A percentile compares a stretch with the other conserved stretches of the same genome.
These are phyloP conservation scores for Volvariella surrecta DNA, from an alignment of 1,284 basidiomycete genomes.

Conservation along the genomic window DNA sequence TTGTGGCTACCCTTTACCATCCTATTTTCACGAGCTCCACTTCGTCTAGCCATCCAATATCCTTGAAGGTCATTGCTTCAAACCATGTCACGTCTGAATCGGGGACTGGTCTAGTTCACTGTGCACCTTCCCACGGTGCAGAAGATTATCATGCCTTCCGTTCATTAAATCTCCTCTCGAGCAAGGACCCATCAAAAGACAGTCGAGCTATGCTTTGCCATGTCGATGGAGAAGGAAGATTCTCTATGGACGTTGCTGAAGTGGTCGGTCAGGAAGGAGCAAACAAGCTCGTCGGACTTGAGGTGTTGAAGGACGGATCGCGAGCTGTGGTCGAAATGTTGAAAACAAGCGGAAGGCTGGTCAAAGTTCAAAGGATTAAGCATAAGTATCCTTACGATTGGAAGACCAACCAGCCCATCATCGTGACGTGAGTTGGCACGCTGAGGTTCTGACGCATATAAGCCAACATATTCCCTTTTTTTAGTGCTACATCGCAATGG, in stretches of 20 bases:
- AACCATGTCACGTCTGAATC: conserved; percentile 79
- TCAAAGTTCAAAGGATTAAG: conserved; percentile 65
- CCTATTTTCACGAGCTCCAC: conserved; percentile 46
- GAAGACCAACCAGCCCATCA: conserved; percentile 91
- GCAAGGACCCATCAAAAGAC: conserved; percentile 10
- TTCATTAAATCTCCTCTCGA: conserved; percentile 34
- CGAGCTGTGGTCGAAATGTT: conserved; percentile 61
- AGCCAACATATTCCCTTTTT: conserved; percentile 1
- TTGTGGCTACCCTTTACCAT: conserved; percentile 60
- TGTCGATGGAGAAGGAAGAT: conserved; percentile 77
- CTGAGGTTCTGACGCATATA: neutral
- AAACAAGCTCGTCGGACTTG: conserved; percentile 52
- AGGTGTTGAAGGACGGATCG: conserved; percentile 69
- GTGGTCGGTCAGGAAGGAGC: conserved; percentile 42
- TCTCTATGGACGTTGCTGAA: conserved; percentile 46
- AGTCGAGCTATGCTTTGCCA: conserved; percentile 53
- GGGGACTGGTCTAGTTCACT: conserved; percentile 96
- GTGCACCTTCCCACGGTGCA: conserved; percentile 89
- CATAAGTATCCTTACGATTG: conserved; percentile 98
- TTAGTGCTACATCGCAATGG: conserved; percentile 96
- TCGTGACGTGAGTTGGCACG: conserved; percentile 61
- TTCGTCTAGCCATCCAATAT: conserved; percentile 4
- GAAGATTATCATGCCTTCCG: conserved; percentile 86
- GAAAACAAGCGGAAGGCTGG: conserved; percentile 45
- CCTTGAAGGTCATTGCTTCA: conserved; percentile 40